A percentile compares a stretch with the other conserved stretches of the same genome.
phyloP scores from a whole-genome alignment of 768 basidiomycete genomes.

The Cystofilobasidium bisporidii region DNA sequence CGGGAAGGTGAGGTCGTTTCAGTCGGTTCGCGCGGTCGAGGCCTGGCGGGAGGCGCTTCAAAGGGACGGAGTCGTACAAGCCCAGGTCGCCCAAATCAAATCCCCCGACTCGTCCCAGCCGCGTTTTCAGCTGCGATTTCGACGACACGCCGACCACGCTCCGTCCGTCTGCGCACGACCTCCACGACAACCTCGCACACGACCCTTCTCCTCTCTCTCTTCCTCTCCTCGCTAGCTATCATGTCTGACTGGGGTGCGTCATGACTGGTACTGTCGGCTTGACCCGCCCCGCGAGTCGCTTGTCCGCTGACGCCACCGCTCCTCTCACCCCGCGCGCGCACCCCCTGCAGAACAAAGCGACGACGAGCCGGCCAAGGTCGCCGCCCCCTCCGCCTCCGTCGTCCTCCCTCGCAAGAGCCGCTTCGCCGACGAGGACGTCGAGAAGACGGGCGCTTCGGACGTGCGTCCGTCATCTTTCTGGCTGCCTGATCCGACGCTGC shows the following conservation, averaged over 20 bases:
- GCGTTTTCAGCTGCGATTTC: too few relatives aligned
- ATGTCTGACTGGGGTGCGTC: constrained; percentile 28
- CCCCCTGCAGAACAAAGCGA: neutral
- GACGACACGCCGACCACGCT: too few relatives aligned
- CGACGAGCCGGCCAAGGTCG: constrained; percentile 15
- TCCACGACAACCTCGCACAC: neutral
- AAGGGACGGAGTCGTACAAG: too few relatives aligned
- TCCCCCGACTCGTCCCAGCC: too few relatives aligned
- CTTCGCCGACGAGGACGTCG: constrained; percentile 26
- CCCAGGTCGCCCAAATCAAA: too few relatives aligned
- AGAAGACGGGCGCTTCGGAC: neutral
- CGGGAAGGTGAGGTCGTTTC: too few relatives aligned
- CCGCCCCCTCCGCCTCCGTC: constrained; percentile 7
- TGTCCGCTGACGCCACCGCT: neutral
- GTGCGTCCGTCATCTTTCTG: constrained; percentile 1
- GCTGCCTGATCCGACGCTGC: too few relatives aligned
- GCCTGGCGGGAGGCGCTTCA: too few relatives aligned
- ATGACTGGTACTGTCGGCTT: too few relatives aligned
- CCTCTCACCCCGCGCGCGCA: neutral
- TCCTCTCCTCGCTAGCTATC: neutral
- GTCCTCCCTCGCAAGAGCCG: constrained; percentile 18
- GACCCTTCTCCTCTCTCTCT: too few relatives aligned
- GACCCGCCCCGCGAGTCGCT: too few relatives aligned
- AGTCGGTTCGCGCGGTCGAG: too few relatives aligned
- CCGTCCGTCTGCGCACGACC: neutral